Evolutionary conservation across 2,329 filamentous ascomycete species (phyloP).

Genomic region (Magnaporthiopsis rhizophila): DNA sequence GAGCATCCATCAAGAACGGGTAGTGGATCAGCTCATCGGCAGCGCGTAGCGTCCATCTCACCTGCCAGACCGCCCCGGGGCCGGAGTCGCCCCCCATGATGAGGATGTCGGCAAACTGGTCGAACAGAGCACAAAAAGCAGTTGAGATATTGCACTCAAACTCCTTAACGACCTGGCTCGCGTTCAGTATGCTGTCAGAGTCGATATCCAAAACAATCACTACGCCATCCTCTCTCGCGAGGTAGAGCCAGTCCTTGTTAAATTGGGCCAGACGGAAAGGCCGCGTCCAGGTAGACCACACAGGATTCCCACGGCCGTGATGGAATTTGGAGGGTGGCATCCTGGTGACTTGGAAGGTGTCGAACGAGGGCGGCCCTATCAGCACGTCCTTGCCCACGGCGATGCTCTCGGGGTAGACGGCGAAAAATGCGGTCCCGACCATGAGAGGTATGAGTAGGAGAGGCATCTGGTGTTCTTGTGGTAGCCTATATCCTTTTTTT

Average conservation of each 20-base stretch:
- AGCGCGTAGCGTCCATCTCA: conserved; percentile 27
- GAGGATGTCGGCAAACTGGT: conserved; percentile 65
- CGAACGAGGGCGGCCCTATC: conserved; percentile 39
- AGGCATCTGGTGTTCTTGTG: conserved; percentile 49
- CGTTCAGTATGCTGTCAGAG: conserved; percentile 44
- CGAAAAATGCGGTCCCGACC: conserved; percentile 61
- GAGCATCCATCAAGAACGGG: background rate
- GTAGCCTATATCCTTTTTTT: conserved; percentile 41
- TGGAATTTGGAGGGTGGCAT: conserved; percentile 35
- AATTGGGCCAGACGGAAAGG: conserved; percentile 60
- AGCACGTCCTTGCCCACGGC: conserved; percentile 48
- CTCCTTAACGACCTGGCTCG: conserved; percentile 51
- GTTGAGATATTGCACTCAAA: conserved; percentile 69
- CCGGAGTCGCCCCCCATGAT: conserved; percentile 73
- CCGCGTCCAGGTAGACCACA: conserved; percentile 82
- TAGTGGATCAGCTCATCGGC: background rate
- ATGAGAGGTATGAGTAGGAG: conserved; percentile 65
- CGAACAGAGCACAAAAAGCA: conserved; percentile 71
- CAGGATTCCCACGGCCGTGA: conserved; percentile 40
- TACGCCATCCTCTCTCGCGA: conserved; percentile 81
- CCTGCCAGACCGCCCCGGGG: conserved; percentile 67
- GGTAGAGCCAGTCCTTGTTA: conserved; percentile 69
- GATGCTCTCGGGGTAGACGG: conserved; percentile 55
- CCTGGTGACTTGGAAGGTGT: conserved; percentile 32
- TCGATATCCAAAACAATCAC: conserved; percentile 66